A percentile compares a stretch with the other conserved stretches of the same genome.
These are phyloP conservation scores for Musa beccarii DNA, from an alignment of 176 grass and related monocot genomes.

Conservation along the genomic window DNA sequence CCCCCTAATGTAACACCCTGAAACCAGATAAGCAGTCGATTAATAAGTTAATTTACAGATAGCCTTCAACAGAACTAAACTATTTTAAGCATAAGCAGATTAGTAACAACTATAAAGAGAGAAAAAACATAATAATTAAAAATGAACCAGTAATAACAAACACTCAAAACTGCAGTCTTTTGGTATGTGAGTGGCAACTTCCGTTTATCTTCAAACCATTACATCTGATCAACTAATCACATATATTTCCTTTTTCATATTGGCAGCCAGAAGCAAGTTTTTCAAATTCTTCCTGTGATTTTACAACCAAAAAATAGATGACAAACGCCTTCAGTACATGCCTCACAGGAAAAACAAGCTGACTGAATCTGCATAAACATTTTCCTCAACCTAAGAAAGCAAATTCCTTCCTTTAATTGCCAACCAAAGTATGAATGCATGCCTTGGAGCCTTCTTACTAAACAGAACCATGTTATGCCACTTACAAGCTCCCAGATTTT, in stretches of 20 bases:
- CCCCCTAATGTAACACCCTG: constrained; percentile 97
- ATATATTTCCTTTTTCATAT: background rate
- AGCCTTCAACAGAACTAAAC: no score
- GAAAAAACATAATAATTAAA: background rate
- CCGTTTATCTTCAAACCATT: background rate
- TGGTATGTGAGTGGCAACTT: background rate
- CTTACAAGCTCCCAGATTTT: background rate
- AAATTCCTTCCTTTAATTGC: background rate
- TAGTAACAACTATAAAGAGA: background rate
- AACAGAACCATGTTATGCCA: no score
- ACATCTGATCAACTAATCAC: background rate
- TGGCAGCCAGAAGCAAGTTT: background rate
- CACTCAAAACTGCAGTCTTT: background rate
- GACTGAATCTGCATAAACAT: background rate
- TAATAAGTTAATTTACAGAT: no score
- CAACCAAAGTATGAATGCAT: background rate
- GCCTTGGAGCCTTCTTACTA: background rate
- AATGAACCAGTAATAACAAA: background rate
- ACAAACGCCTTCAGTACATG: background rate
- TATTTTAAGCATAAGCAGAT: no score
- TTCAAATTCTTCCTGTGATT: background rate
- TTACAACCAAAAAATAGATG: background rate
- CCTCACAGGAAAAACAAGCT: background rate
- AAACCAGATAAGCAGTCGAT: background rate
- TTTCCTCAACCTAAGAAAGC: background rate